A percentile compares a stretch with the other conserved stretches of the same genome.
Conservation (phyloP, 1,284 basidiomycete species). For the Anthracocystis setariae region DNA sequence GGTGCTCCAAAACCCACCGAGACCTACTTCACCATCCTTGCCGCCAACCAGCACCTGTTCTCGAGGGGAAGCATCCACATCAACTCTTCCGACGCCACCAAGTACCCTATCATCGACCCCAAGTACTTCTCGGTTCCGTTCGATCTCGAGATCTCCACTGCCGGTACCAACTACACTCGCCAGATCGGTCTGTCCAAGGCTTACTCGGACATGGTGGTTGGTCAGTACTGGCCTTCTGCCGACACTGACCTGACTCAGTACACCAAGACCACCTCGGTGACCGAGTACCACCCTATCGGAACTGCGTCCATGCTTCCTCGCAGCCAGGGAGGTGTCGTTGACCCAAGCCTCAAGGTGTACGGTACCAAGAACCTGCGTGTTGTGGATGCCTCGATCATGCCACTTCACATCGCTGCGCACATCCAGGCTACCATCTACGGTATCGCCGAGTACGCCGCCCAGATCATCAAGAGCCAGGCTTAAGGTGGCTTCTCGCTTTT, state of each 20-base stretch:
- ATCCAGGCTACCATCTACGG: slow-evolving; percentile 69
- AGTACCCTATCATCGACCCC: slow-evolving; percentile 74
- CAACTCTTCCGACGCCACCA: slow-evolving; percentile 73
- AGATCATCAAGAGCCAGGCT: slow-evolving; percentile 56
- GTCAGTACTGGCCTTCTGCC: slow-evolving; percentile 54
- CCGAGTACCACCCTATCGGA: slow-evolving; percentile 71
- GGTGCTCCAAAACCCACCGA: slow-evolving; percentile 51
- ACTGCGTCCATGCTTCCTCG: slow-evolving; percentile 76
- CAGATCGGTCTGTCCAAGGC: slow-evolving; percentile 41
- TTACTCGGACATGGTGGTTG: slow-evolving; percentile 49
- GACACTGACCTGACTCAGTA: slow-evolving; percentile 61
- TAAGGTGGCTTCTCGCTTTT: slow-evolving; percentile 1
- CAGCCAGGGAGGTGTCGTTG: slow-evolving; percentile 75
- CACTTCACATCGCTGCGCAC: slow-evolving; percentile 71
- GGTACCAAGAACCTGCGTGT: slow-evolving; percentile 75
- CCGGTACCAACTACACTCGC: slow-evolving; percentile 59
- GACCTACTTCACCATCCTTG: slow-evolving; percentile 62
- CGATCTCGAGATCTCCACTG: slow-evolving; percentile 54
- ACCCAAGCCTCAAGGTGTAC: slow-evolving; percentile 75
- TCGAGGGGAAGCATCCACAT: slow-evolving; percentile 71
- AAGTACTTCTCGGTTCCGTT: slow-evolving; percentile 70
- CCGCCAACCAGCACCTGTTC: slow-evolving; percentile 75
- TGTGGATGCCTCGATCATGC: slow-evolving; percentile 68
- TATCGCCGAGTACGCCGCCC: slow-evolving; percentile 68
- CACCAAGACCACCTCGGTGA: slow-evolving; percentile 60